Evolutionary conservation across 768 basidiomycete species (phyloP), one percentile per base, ranked within the genome.

Genomic region (Tricholoma hemisulphureum): DNA sequence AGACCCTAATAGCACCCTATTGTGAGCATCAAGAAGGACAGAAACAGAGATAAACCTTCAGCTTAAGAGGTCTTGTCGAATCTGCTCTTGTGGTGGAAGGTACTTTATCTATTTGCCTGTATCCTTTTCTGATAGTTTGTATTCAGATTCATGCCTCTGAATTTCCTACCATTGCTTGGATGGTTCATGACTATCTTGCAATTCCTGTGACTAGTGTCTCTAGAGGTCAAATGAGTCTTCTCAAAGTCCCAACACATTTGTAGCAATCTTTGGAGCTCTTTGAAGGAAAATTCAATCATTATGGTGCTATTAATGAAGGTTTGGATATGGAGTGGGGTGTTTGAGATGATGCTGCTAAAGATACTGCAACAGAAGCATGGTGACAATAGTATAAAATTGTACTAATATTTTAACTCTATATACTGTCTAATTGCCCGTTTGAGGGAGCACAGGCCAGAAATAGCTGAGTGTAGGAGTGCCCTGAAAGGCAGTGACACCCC

Each of bases 161-260:
- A 28, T 52, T 52, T 52, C 51, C 26, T 13, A 52, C 51, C 20
- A 11, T 52, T 20, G 51, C 51, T 52, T 20, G 32, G 28, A 52
- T 52, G 29, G 29, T 10, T 31, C 10, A 10, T 5, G 29, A 31
- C 29, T 31, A 31, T 31, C 29, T 31, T 31, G 26, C 67, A 6
- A 66, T 69, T 34, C 67, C 67, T 8, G 68, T 53, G 8, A 59
- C 68, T 31, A 31, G 29, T 31, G 29, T 31, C 29, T 31, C n/a
- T n/a, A n/a, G n/a, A 31, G 5, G 29, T 31, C 29, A 10, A 31
- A 31, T 31, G 29, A 31, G 43, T 64, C 10, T 70, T 70, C 52
- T 70, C 67, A 1, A 60, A 53, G 21, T 67, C 64, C 5, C 54
- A 65, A 7, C 64, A 67, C 50, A 55, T 68, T 23, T 65, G 67